Conservation (phyloP, 495 filamentous ascomycete genomes). For the Daldinia loculata region DNA sequence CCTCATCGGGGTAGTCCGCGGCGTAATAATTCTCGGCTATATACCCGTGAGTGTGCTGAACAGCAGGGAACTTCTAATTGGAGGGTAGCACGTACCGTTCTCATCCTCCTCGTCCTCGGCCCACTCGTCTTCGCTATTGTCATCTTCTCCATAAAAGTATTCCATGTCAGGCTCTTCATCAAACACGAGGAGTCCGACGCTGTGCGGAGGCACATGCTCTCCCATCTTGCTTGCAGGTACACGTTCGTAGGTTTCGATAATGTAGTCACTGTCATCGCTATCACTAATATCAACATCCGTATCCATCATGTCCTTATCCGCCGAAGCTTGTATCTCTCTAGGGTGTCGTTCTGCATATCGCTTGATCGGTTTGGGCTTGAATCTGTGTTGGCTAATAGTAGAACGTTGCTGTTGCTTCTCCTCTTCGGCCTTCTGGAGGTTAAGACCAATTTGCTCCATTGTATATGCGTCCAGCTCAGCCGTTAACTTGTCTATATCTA, state of each 20-base stretch:
- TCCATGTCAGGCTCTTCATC: slow-evolving; percentile 62
- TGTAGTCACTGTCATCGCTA: slow-evolving; percentile 56
- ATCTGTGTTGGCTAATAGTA: slow-evolving; percentile 39
- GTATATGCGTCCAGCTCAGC: slow-evolving; percentile 60
- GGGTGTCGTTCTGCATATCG: slow-evolving; percentile 61
- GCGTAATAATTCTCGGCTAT: slow-evolving; percentile 65
- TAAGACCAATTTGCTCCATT: slow-evolving; percentile 57
- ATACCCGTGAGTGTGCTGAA: slow-evolving; percentile 17
- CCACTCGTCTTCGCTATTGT: slow-evolving; percentile 57
- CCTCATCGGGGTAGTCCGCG: slow-evolving; percentile 65
- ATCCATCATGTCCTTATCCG: slow-evolving; percentile 43
- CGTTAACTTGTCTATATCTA: slow-evolving; percentile 56
- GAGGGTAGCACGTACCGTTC: slow-evolving; percentile 53
- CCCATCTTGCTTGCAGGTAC: slow-evolving; percentile 57
- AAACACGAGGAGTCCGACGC: slow-evolving; percentile 60
- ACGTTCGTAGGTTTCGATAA: slow-evolving; percentile 63
- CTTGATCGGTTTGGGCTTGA: slow-evolving; percentile 57
- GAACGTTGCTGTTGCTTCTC: slow-evolving; percentile 38
- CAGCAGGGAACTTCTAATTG: neutral
- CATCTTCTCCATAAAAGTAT: slow-evolving; percentile 59
- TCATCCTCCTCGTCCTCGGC: slow-evolving; percentile 65
- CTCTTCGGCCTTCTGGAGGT: slow-evolving; percentile 49
- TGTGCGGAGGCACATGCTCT: slow-evolving; percentile 49
- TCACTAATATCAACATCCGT: slow-evolving; percentile 45
- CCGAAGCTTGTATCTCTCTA: slow-evolving; percentile 33